Percentiles rank a stretch among this genome's conserved stretches.
Evolutionary conservation across 352 stramenopile species (phyloP).

Genomic region (Phytophthora pisi): DNA sequence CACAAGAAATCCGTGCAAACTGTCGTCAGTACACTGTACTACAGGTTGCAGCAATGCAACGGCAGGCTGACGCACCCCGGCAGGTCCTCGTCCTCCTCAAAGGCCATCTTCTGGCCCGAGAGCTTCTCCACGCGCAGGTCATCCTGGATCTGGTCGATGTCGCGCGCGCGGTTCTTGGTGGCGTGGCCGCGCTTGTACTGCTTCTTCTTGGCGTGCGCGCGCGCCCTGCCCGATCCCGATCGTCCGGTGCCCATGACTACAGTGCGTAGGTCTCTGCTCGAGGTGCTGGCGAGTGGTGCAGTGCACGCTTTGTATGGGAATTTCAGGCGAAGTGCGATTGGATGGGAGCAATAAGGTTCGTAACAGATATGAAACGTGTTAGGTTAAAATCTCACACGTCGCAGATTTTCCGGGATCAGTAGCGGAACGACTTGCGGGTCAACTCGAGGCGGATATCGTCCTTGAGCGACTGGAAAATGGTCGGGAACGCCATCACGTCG

Average conservation of each 20-base stretch:
- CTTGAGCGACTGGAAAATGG: constrained; percentile 85
- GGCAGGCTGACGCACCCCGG: constrained; percentile 54
- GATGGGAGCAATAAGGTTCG: constrained; percentile 28
- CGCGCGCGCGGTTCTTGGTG: constrained; percentile 80
- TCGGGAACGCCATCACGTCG: constrained; percentile 87
- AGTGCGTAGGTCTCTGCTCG: constrained; percentile 8
- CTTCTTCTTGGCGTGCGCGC: constrained; percentile 86
- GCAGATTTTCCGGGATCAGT: constrained; percentile 42
- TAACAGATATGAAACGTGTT: constrained; percentile 22
- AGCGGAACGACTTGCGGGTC: constrained; percentile 62
- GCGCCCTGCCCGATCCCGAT: constrained; percentile 60
- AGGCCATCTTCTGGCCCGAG: constrained; percentile 62
- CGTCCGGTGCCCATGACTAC: constrained; percentile 39
- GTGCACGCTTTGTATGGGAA: constrained; percentile 11
- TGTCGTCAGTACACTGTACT: not conserved
- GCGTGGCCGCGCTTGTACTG: constrained; percentile 85
- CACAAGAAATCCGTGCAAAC: not conserved
- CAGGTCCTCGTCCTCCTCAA: constrained; percentile 86
- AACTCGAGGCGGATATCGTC: constrained; percentile 65
- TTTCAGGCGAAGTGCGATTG: constrained; percentile 32
- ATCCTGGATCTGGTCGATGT: constrained; percentile 91
- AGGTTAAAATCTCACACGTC: constrained; percentile 27
- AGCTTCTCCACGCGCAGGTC: constrained; percentile 70
- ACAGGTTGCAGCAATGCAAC: not conserved
- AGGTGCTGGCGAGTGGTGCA: constrained; percentile 1